phyloP scores from a whole-genome alignment of 2,329 filamentous ascomycete genomes.

The Thyridium curvatum region DNA sequence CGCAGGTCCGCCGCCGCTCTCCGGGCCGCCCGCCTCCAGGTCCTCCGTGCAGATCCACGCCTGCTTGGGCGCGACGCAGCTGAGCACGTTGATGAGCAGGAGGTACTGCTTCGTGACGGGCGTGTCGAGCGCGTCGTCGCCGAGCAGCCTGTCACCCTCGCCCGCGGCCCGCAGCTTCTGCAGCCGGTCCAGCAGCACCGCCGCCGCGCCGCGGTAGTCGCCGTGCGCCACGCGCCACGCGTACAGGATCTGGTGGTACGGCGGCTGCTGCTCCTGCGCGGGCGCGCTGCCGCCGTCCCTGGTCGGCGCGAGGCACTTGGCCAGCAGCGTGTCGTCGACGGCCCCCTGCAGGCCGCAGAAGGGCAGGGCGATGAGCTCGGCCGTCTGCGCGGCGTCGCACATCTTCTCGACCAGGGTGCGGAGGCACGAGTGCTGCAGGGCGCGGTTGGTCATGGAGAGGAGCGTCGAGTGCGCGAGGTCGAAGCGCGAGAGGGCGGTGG shows the following conservation, averaged over 20 bases:
- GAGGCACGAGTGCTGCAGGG: constrained; percentile 67
- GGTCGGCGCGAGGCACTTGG: constrained; percentile 62
- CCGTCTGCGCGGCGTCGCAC: constrained; percentile 60
- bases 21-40: constrained; percentile 19
- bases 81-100: constrained; percentile 87
- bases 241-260: constrained; percentile 82
- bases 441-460: constrained; percentile 62
- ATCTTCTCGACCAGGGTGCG: constrained; percentile 63
- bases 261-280: constrained; percentile 44
- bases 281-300: neutral
- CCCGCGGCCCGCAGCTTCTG: constrained; percentile 54
- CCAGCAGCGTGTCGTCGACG: constrained; percentile 71
- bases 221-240: constrained; percentile 79
- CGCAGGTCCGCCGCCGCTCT: neutral
- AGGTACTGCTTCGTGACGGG: constrained; percentile 71
- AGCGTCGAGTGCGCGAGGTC: constrained; percentile 77
- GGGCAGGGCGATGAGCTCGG: constrained; percentile 67
- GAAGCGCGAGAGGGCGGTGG: constrained; percentile 72
- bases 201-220: constrained; percentile 77
- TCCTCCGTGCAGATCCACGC: constrained; percentile 68
- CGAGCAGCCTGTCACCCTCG: constrained; percentile 49
- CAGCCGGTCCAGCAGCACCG: constrained; percentile 56
- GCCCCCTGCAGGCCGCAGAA: constrained; percentile 71
- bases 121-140: constrained; percentile 54
- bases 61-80: constrained; percentile 75